Evolutionary conservation across 768 basidiomycete species (phyloP).

Genomic region (Neoboletus magnificus): DNA sequence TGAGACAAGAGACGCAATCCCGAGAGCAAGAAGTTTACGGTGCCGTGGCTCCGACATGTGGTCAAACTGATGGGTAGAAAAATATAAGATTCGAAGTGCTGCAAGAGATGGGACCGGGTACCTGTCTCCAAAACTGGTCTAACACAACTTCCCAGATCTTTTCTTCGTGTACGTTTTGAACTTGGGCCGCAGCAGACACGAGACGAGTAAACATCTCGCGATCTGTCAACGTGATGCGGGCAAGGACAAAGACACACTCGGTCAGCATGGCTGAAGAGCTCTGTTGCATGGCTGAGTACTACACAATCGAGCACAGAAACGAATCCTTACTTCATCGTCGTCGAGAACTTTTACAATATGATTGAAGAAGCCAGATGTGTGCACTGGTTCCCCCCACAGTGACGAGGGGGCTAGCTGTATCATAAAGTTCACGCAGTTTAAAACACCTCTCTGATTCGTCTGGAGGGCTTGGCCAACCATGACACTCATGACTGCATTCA

Average conservation of each 20-base stretch:
- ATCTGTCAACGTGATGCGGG: constrained; percentile 69
- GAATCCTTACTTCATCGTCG: constrained; percentile 59
- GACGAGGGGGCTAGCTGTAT: constrained; percentile 60
- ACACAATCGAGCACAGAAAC: background rate
- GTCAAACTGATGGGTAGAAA: constrained; percentile 61
- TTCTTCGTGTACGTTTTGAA: constrained; percentile 45
- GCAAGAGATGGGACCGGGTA: constrained; percentile 33
- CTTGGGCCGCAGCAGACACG: constrained; percentile 57
- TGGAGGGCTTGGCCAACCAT: constrained; percentile 47
- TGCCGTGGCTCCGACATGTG: constrained; percentile 84
- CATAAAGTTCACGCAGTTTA: constrained; percentile 57
- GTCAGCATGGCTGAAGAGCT: constrained; percentile 42
- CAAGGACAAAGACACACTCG: constrained; percentile 69
- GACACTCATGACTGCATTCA: constrained; percentile 52
- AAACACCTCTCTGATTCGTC: constrained; percentile 59
- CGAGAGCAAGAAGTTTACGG: constrained; percentile 83
- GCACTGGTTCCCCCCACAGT: constrained; percentile 72
- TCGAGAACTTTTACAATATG: constrained; percentile 55
- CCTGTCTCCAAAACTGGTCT: constrained; percentile 82
- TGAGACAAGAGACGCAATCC: constrained; percentile 70
- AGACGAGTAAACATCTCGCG: constrained; percentile 66
- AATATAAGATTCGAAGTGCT: background rate
- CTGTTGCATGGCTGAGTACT: constrained; percentile 21
- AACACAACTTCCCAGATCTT: constrained; percentile 63
- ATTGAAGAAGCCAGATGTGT: constrained; percentile 70